phyloP scores from a whole-genome alignment of 352 stramenopile genomes.

The Phytophthora citricola region DNA sequence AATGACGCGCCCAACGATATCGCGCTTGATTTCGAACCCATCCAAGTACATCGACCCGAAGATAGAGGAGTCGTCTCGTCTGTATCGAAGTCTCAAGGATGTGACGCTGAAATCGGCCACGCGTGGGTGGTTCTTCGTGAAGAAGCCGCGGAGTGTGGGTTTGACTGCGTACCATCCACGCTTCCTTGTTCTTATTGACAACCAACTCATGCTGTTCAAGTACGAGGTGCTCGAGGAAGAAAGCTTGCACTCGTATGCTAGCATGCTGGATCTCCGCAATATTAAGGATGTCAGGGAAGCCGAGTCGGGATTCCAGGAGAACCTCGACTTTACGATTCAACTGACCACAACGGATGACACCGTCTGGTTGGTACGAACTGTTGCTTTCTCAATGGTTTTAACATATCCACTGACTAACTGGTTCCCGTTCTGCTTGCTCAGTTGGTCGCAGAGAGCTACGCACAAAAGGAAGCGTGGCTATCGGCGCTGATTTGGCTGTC shows the following conservation, averaged over 20 bases:
- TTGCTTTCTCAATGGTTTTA: slow-evolving; percentile 25
- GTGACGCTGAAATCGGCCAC: slow-evolving; percentile 68
- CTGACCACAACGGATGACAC: slow-evolving; percentile 76
- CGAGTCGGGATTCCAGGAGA: slow-evolving; percentile 81
- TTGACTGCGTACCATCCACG: slow-evolving; percentile 83
- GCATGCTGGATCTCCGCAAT: slow-evolving; percentile 69
- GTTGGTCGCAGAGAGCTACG: slow-evolving; percentile 81
- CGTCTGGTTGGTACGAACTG: slow-evolving; percentile 75
- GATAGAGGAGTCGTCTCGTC: slow-evolving; percentile 46
- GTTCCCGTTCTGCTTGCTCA: slow-evolving; percentile 28
- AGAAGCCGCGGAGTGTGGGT: slow-evolving; percentile 68
- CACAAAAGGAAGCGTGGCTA: slow-evolving; percentile 88
- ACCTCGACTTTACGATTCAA: slow-evolving; percentile 88
- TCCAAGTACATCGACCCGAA: slow-evolving; percentile 78
- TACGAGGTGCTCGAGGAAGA: slow-evolving; percentile 85
- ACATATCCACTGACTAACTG: slow-evolving; percentile 5
- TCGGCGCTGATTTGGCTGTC: slow-evolving; percentile 87
- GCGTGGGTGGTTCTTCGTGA: slow-evolving; percentile 88
- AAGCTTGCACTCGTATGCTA: slow-evolving; percentile 70
- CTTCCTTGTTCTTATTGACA: slow-evolving; percentile 84
- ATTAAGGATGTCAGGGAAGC: slow-evolving; percentile 87
- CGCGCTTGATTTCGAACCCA: slow-evolving; percentile 78
- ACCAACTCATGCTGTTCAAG: slow-evolving; percentile 86
- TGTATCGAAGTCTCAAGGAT: slow-evolving; percentile 84
- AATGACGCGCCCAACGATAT: slow-evolving; percentile 64